Conservation (phyloP, 345 rosid species). For the Lumnitzera racemosa region DNA sequence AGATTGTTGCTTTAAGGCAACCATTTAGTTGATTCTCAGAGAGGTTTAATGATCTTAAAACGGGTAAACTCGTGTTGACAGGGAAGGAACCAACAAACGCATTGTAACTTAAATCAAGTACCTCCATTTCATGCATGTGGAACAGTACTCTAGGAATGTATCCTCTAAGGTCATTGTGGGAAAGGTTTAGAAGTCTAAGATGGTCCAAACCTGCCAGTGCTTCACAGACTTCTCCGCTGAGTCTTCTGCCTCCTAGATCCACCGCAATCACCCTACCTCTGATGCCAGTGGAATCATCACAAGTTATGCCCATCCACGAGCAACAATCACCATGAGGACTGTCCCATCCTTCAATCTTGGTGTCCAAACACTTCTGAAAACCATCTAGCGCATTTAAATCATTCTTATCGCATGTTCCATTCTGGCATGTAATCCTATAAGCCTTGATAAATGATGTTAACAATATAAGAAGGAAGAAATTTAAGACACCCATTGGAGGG, state of each 20-base stretch:
- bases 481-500: no score
- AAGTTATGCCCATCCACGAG: slow-evolving; percentile 51
- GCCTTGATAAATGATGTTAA: no score
- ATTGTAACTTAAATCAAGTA: slow-evolving; percentile 13
- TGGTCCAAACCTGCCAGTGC: slow-evolving; percentile 13
- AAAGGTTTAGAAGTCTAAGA: slow-evolving; percentile 13
- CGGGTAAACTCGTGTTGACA: slow-evolving; percentile 1
- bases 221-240: slow-evolving; percentile 1
- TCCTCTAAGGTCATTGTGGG: slow-evolving; percentile 1
- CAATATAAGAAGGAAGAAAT: no score
- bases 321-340: slow-evolving; percentile 37
- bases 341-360: no score
- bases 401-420: no score
- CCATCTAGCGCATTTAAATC: no score
- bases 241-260: slow-evolving; percentile 5
- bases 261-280: slow-evolving; percentile 10
- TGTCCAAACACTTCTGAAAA: no score
- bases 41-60: slow-evolving; percentile 4
- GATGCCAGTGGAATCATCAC: slow-evolving; percentile 10
- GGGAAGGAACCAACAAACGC: slow-evolving; percentile 9
- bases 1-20: slow-evolving; percentile 3
- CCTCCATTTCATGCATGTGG: slow-evolving; percentile 8
- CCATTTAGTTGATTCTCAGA: slow-evolving; percentile 11
- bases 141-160: slow-evolving; percentile 2
- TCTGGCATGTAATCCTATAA: no score